A percentile compares a stretch with the other conserved stretches of the same genome.
These are phyloP conservation scores for Bolboschoenus planiculmis DNA, from an alignment of 176 grass and related monocot species.

Conservation along the genomic window DNA sequence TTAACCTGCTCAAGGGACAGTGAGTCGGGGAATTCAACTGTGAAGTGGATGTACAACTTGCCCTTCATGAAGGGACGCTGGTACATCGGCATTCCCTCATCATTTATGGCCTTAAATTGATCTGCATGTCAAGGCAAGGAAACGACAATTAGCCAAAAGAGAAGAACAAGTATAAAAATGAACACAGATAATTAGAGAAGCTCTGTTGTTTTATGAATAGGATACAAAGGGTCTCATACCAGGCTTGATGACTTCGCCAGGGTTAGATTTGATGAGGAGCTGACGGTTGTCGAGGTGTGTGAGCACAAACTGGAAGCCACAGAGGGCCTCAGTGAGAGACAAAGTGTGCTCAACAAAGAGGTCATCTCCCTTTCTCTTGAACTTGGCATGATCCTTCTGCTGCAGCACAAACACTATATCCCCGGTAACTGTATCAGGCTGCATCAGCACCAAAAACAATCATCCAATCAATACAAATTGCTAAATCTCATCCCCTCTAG, in stretches of 20 bases:
- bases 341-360: constrained; percentile 87
- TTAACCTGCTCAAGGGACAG: constrained; percentile 66
- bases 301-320: constrained; percentile 86
- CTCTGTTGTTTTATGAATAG: not conserved
- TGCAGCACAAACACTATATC: constrained; percentile 91
- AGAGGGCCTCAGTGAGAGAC: constrained; percentile 81
- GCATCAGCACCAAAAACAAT: constrained; percentile 19
- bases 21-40: constrained; percentile 67
- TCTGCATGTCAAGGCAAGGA: constrained; percentile 33
- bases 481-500: not conserved
- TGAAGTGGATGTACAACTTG: constrained; percentile 93
- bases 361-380: constrained; percentile 94
- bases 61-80: constrained; percentile 95
- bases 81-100: constrained; percentile 92
- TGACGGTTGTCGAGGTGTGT: constrained; percentile 95
- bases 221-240: constrained; percentile 32
- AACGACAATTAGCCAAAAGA: not conserved
- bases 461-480: not conserved
- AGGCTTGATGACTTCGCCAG: constrained; percentile 87
- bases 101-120: constrained; percentile 90
- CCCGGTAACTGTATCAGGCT: constrained; percentile 93
- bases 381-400: constrained; percentile 89
- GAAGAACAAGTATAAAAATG: too few species aligned
- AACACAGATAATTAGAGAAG: not conserved
- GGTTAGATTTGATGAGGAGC: constrained; percentile 75